phyloP scores from a whole-genome alignment of 768 basidiomycete species.

The Termitomyces sp. region DNA sequence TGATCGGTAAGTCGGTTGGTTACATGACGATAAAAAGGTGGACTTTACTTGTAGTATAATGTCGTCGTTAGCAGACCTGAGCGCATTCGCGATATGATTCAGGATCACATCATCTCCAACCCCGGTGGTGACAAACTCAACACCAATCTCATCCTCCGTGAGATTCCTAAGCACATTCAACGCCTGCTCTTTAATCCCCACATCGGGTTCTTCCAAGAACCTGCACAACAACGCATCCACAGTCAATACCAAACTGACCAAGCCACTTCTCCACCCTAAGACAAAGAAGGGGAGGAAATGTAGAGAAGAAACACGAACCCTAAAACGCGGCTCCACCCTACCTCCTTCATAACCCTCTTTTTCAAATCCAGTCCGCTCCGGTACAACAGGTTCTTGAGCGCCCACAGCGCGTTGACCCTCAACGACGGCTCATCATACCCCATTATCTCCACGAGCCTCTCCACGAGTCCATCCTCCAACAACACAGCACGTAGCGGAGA shows the following conservation, averaged over 20 bases:
- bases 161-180: conserved; percentile 63
- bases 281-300: background rate
- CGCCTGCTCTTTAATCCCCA: conserved; percentile 63
- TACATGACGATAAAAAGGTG: background rate
- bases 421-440: conserved; percentile 1
- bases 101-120: conserved; percentile 43
- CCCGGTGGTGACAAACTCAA: conserved; percentile 51
- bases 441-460: conserved; percentile 32
- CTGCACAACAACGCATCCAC: conserved; percentile 24
- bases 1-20: background rate
- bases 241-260: background rate
- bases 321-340: conserved; percentile 61
- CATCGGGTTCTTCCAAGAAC: conserved; percentile 46
- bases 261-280: background rate
- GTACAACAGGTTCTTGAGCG: conserved; percentile 75
- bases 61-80: conserved; percentile 47
- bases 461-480: conserved; percentile 62
- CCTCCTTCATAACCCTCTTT: conserved; percentile 52
- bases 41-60: conserved; percentile 44
- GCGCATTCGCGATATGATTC: conserved; percentile 36
- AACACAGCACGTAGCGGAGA: conserved; percentile 63
- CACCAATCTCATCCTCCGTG: conserved; percentile 52
- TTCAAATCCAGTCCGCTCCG: conserved; percentile 59
- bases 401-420: conserved; percentile 71
- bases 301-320: conserved; percentile 33